Evolutionary conservation across 768 basidiomycete genomes (phyloP), one percentile per base, ranked within the genome.

Genomic region (Fibroporia radiculosa): DNA sequence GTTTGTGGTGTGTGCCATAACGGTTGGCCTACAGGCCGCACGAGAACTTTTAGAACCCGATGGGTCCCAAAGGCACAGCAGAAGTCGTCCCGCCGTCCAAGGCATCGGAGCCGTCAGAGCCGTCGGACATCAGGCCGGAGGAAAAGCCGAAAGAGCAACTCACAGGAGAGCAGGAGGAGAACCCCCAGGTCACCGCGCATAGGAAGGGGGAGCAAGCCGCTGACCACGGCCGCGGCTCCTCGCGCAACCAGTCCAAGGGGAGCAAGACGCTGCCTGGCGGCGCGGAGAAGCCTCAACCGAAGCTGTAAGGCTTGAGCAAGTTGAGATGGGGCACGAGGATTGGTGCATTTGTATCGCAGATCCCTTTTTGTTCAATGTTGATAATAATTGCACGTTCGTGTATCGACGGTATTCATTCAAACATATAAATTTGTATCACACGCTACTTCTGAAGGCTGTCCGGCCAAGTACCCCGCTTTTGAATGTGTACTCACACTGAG

Each of bases 101-200:
- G 36, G 51, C 53, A 44, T 48, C 55, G 12, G 57, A 62, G 54
- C 62, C 61, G 12, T 62, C 60, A 14, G 57, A 62, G 54, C 57
- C 56, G 12, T 56, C 61, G 12, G 39, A 52, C 33, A 16, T 54
- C 18, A 42, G 25, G 23, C 63, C 61, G 3, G 55, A 45, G 40
- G 57, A 63, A 41, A 57, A 58, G 44, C 52, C 59, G 8, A 42
- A 49, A 28, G 44, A 48, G 16, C 57, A 59, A 51, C 39, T 59
- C 33, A 53, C 54, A 4, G 40, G 50, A 26, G 46, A 43, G 45
- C 59, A 63, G 51, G 61, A 56, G 50, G 62, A 62, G 59, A 62
- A 66, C 51, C 60, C 62, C 35, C 63, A 63, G 55, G 42, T 58
- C 24, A 45, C 57, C 26, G 54, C 50, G 44, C 53, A 56, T 22